Base-by-base conservation (phyloP, 2,329 filamentous ascomycete species). In the Trichothecium roseum region DNA sequence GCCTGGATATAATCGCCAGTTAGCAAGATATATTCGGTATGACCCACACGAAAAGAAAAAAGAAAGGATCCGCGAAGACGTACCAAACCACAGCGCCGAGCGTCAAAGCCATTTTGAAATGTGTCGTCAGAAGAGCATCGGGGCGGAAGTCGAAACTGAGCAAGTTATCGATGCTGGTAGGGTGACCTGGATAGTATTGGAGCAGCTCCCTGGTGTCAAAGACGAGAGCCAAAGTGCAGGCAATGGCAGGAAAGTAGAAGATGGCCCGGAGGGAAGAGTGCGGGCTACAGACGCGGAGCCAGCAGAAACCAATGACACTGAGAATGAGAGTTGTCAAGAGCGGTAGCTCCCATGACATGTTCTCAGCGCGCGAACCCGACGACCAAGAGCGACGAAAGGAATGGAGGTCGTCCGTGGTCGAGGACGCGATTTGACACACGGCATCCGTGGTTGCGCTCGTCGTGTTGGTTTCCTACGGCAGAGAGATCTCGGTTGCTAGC, bases 71-170 rank as follows among this genome's bases (percentile, higher is more conserved):
- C 9, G 32, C 8, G 27, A 28, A 27, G 24, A 60, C 68, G 45
- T 57, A 75, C 71, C 71, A 75, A 35, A 68, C 49, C 32, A 72
- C 57, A 37, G 71, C 71, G 38, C 64, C 60, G 30, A 70, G 62
- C 30, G 66, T 71, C 40, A 75, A 51, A 34, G 72, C 52, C 70
- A 75, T 74, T 43, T 63, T 72, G 39, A 66, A 63, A 57, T 74
- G 63, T 39, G 63, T 57, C 26, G 64, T 42, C 18, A 70, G 48
- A 41, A 72, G 50, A 18, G 61, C 56, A 53, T 70, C 63, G 40
- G 72, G 57, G 36, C 56, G 63, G 28, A 66, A 53, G 37, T 61
- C 50, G 39, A 24, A 24, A 10, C 20, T 24, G 6, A 24, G 10
- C 10, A 24, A 24, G 20, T 24, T 24, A 24, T 24, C 20, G 20